Conservation (phyloP, 2,329 filamentous ascomycete species). For the Pseudocercospora pini-densiflorae region DNA sequence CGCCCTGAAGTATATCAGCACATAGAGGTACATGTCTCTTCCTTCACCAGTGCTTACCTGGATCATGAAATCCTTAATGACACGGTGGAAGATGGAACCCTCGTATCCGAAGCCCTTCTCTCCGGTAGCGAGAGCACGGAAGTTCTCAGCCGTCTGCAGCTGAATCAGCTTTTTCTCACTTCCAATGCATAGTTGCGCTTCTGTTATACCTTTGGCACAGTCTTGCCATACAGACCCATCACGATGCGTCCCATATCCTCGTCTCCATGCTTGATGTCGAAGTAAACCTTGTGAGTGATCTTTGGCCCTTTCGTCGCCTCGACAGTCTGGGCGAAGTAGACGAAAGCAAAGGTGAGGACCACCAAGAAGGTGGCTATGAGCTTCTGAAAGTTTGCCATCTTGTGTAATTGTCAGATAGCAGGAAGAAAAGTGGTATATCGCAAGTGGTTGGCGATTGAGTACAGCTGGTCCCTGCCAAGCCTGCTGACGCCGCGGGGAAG, state of each 20-base stretch:
- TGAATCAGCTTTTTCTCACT: no score
- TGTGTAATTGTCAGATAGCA: conserved; percentile 38
- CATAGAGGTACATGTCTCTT: not conserved
- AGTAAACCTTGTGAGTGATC: conserved; percentile 66
- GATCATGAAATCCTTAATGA: conserved; percentile 92
- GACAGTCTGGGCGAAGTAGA: conserved; percentile 75
- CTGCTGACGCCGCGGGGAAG: conserved; percentile 12
- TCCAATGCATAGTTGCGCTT: no score
- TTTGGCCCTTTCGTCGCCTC: conserved; percentile 78
- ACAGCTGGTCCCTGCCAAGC: conserved; percentile 13
- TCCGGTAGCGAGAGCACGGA: conserved; percentile 79
- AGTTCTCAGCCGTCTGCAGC: conserved; percentile 68
- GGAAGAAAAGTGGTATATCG: not conserved
- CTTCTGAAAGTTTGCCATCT: conserved; percentile 76
- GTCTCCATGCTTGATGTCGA: conserved; percentile 80
- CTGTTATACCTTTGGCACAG: conserved; percentile 77
- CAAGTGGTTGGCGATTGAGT: conserved; percentile 10
- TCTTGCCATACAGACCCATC: conserved; percentile 86
- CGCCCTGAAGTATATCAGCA: conserved; percentile 62
- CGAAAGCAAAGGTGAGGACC: conserved; percentile 73
- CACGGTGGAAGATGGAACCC: conserved; percentile 83
- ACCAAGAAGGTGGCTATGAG: conserved; percentile 74
- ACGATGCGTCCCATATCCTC: conserved; percentile 75
- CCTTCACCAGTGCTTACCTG: conserved; percentile 55
- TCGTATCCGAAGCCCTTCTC: conserved; percentile 87